Base-by-base conservation (phyloP, 495 filamentous ascomycete species). In the Polyplosphaeria fusca region DNA sequence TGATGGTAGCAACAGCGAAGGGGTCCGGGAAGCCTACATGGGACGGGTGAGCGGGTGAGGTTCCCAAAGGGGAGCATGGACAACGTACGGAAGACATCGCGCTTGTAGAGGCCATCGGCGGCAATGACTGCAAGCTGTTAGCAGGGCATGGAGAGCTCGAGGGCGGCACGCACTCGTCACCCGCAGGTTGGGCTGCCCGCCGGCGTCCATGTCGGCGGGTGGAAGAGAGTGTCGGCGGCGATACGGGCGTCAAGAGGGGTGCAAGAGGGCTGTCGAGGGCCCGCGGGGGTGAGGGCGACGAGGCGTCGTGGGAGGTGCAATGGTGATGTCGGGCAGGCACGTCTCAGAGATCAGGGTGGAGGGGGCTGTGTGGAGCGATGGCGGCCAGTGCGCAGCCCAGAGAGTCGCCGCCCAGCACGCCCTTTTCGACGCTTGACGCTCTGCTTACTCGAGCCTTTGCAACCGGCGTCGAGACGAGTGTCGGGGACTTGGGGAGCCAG, bases 91-190 rank as follows among this genome's bases (percentile, higher is more conserved):
- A 99, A 96, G 58, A 99, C 90, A 91, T 99, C 93, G 63, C 93
- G 85, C 75, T 96, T 97, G 80, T 96, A 96, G 59, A 99, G 80
- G 42, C 94, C 91, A 78, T 99, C 93, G 58, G 93, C 93, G 62
- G 93, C 93, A 77, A 99, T 95, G 73, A 99, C 93, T 72, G 74
- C 70, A 77, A 72, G 60, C 77, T 82, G 61, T 68, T 61, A 70
- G 68, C 55, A 58, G 47, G 32, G 44, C 14, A n/a, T 18, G 2
- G 39, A 50, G 27, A 43, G 35, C 55, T 51, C 39, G 9, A 52
- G 30, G 32, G 35, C 23, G 27, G 44, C 24, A 69, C 75, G 66
- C 74, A 86, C 83, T 85, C 48, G 83, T 84, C 30, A 86, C 77
- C 64, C 83, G 75, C 61, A 86, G 69, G 67, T 86, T 86, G 58